Base-by-base conservation (phyloP, 176 grass and related monocot species). In the Raddia guianensis region DNA sequence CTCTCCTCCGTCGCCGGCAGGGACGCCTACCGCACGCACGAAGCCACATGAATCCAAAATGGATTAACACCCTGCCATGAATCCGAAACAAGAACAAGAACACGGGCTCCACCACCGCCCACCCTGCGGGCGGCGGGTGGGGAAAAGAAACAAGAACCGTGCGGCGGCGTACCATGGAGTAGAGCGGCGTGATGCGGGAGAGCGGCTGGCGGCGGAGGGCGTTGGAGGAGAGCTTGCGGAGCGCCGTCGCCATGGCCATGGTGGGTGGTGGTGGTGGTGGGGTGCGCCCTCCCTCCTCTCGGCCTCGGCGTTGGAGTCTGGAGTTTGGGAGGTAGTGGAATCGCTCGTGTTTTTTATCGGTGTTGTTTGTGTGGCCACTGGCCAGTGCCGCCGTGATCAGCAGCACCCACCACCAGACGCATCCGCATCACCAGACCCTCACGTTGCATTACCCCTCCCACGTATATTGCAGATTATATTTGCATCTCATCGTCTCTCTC, bases 241-340 rank as follows among this genome's bases (percentile, higher is more conserved):
- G 83, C 18, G 86, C 91, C 80, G 88, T 86, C 86, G 88, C 88
- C 91, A 91, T 94, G 83, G 91, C 91, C 91, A 91, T 91, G 85
- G 88, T 79, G 47, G 80, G 60, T 27, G 68, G 73, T 20, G 65
- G 73, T 20, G 65, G 84, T 49, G 80, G 58, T 8, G 50, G 16
- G 70, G 77, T 70, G 5, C 47, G 16, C 49, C 33, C 19, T 45
- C 7, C 76, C 27, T 8, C 19, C 74, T 48, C 74, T 76, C 7
- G 75, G 70, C 70, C 21, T n/a, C 40, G 57, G 74, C 52, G 52
- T 62, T 78, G 80, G 74, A 44, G 35, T 58, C 12, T 75, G 70
- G 50, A 42, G 72, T 48, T 85, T 83, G 80, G 69, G 83, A 89
- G 75, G 71, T 63, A 52, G 69, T 48, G 75, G 74, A 49, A 71